phyloP scores from a whole-genome alignment of 1,284 basidiomycete species.

The Boletus sp. region DNA sequence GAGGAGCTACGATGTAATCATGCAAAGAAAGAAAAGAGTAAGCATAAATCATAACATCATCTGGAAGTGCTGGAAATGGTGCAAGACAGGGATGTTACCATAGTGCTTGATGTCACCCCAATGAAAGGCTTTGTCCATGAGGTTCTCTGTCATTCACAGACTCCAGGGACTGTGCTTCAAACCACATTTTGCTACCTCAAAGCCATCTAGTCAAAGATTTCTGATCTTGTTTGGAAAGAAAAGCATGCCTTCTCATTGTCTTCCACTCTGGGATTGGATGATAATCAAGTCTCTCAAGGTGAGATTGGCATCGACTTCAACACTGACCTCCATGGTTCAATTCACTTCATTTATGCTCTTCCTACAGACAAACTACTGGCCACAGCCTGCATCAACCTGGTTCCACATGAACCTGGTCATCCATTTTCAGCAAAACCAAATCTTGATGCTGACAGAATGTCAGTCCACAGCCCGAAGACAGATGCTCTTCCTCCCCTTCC shows the following conservation, averaged over 20 bases:
- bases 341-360: conserved; percentile 9
- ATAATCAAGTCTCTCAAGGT: conserved; percentile 50
- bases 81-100: too few relatives aligned
- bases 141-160: conserved; percentile 74
- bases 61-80: too few relatives aligned
- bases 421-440: conserved; percentile 14
- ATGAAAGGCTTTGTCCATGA: conserved; percentile 77
- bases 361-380: conserved; percentile 38
- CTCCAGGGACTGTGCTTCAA: conserved; percentile 74
- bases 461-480: conserved; percentile 25
- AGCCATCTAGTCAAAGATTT: conserved; percentile 67
- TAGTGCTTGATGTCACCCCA: too few relatives aligned
- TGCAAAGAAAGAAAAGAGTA: too few relatives aligned
- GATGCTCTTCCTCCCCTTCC: conserved; percentile 49
- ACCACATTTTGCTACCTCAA: conserved; percentile 80
- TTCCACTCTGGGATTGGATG: conserved; percentile 46
- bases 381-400: conserved; percentile 44
- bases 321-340: conserved; percentile 15
- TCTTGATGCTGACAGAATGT: conserved; percentile 23
- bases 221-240: conserved; percentile 59
- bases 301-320: conserved; percentile 42
- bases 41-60: too few relatives aligned
- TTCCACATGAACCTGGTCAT: conserved; percentile 10
- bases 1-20: too few relatives aligned
- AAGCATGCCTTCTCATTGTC: conserved; percentile 43